These are phyloP conservation scores for Magnusiomyces tetraspermus DNA, from an alignment of 1,139 yeast species.

Conservation along the genomic window DNA sequence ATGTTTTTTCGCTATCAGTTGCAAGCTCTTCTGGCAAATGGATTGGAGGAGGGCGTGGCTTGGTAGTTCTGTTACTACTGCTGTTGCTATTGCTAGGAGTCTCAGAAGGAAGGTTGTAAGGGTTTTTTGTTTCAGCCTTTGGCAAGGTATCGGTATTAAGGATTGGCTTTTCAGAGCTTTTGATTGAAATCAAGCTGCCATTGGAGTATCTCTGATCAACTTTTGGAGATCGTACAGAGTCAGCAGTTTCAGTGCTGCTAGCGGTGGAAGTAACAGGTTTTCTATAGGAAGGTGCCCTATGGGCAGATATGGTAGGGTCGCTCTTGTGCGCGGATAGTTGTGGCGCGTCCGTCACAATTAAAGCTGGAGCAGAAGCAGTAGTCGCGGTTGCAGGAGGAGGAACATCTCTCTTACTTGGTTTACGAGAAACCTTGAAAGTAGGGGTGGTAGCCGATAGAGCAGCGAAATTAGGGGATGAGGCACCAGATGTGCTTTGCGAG, in stretches of 20 bases:
- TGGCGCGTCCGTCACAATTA: neutral
- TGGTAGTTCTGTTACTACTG: neutral
- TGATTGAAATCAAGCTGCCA: neutral
- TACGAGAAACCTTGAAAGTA: neutral
- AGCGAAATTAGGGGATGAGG: neutral
- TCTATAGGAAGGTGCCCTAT: neutral
- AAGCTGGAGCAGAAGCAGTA: neutral
- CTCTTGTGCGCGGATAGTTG: neutral
- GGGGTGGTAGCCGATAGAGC: neutral
- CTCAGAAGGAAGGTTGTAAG: neutral
- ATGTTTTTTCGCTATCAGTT: neutral
- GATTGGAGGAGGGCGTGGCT: constrained; percentile 3
- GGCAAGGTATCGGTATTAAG: neutral
- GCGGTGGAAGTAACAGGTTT: neutral
- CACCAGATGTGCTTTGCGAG: neutral
- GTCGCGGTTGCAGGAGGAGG: neutral
- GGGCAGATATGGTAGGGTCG: neutral
- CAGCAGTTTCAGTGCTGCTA: neutral
- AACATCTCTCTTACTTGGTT: constrained; percentile 1
- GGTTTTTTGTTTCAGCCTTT: neutral
- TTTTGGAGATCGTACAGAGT: neutral
- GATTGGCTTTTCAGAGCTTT: neutral
- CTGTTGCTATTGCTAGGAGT: too few species aligned
- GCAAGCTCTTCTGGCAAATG: neutral
- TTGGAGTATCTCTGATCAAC: neutral